Evolutionary conservation across 441 rosid genomes (phyloP), one percentile per base, ranked within the genome.

Genomic region (Gossypium lobatum): DNA sequence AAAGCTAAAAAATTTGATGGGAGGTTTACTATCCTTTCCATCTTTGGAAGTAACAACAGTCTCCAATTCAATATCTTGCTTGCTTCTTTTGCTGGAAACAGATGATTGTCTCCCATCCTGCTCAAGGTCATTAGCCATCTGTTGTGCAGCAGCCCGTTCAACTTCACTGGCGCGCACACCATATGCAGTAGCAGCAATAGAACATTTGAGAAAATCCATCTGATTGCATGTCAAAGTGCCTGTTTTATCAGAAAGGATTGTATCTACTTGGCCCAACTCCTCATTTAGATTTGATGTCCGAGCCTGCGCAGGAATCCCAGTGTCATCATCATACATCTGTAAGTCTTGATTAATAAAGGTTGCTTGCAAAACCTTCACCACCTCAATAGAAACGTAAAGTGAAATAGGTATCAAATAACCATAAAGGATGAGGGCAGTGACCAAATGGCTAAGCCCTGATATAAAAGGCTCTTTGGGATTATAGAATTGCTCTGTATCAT

Each of bases 141-240:
- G 94, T 78, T 89, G 82, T 18, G 89, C 94, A 20, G 97, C 97
- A 18, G 97, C 98, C 71, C 86, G 81, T 85, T 95, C 98, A 67
- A 95, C 97, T 85, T 95, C 98, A 58, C 93, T 93, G n/a, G 92
- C 74, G n/a, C 87, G 80, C 37, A 82, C 82, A 17, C 98, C 98
- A 78, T 93, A 95, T 55, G 98, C 83, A 73, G 81, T 85, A 63
- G 98, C 93, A 67, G 93, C 97, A 75, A 95, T 88, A 11, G 98
- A 93, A 82, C 98, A 95, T 84, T 91, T 95, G 45, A 93, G 81
- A 80, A 93, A 95, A 84, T 95, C 98, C 98, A 95, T 95, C 85
- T 95, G 98, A 80, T 92, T 95, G 84, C 98, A 95, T 66, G 98
- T 95, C 86, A 94, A 80, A 25, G 98, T 94, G 66, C 97, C 97